Conservation (phyloP, 805 yeast genomes). For the Candida patagonica region DNA sequence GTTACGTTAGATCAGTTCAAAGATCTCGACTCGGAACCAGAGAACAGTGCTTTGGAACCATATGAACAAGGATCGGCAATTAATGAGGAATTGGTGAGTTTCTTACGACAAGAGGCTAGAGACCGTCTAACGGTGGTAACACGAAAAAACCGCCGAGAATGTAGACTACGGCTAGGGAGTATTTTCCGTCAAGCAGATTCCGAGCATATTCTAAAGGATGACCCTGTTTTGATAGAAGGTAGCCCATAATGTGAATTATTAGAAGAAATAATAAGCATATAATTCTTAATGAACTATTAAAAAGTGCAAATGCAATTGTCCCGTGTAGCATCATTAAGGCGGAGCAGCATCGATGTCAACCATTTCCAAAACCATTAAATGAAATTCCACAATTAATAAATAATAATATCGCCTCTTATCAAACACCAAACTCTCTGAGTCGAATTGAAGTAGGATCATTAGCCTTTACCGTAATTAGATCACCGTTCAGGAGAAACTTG, state of each 20-base stretch:
- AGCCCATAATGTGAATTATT: neutral
- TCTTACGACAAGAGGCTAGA: neutral
- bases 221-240: neutral
- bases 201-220: neutral
- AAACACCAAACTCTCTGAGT: slow-evolving; percentile 15
- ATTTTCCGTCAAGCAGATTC: neutral
- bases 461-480: slow-evolving; percentile 9
- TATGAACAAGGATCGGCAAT: neutral
- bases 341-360: too few relatives aligned
- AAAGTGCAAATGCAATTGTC: neutral
- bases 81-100: neutral
- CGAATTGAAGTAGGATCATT: slow-evolving; percentile 9
- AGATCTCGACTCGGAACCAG: neutral
- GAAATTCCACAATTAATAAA: neutral
- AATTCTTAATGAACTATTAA: neutral
- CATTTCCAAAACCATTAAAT: too few relatives aligned
- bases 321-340: too few relatives aligned
- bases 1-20: neutral
- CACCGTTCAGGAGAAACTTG: slow-evolving; percentile 12
- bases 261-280: neutral
- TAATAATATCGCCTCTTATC: neutral
- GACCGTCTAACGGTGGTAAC: neutral
- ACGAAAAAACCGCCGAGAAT: neutral
- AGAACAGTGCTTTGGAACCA: neutral
- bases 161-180: neutral